Percentiles rank a stretch among this genome's conserved stretches.
Evolutionary conservation across 2,329 filamentous ascomycete genomes (phyloP).

Genomic region (Paraphaeosphaeria minitans): DNA sequence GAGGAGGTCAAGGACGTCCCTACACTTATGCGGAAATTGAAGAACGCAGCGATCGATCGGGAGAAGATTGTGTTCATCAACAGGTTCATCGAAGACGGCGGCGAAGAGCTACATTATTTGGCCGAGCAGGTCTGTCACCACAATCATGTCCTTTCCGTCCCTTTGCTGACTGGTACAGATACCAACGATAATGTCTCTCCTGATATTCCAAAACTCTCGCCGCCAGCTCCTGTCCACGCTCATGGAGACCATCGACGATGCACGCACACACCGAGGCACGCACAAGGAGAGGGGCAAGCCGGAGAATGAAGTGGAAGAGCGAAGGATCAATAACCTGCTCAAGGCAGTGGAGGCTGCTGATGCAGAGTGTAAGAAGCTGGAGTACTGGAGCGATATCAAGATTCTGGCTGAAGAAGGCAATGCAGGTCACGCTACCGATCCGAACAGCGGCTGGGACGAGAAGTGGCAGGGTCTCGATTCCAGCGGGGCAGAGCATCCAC

Average conservation of each 20-base stretch:
- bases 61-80: slow-evolving; percentile 87
- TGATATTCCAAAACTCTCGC: slow-evolving; percentile 88
- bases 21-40: slow-evolving; percentile 71
- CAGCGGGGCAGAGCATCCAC: slow-evolving; percentile 41
- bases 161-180: slow-evolving; percentile 33
- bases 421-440: slow-evolving; percentile 40
- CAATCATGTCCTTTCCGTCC: not conserved
- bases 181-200: slow-evolving; percentile 61
- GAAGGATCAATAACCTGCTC: slow-evolving; percentile 70
- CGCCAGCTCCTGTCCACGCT: slow-evolving; percentile 75
- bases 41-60: slow-evolving; percentile 77
- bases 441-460: slow-evolving; percentile 42
- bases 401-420: slow-evolving; percentile 48
- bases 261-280: slow-evolving; percentile 56
- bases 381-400: slow-evolving; percentile 81
- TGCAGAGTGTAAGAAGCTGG: slow-evolving; percentile 77
- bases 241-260: slow-evolving; percentile 60
- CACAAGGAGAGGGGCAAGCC: slow-evolving; percentile 49
- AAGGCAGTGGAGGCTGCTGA: slow-evolving; percentile 77
- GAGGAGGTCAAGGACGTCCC: slow-evolving; percentile 69
- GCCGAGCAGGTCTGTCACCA: slow-evolving; percentile 59
- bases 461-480: slow-evolving; percentile 47
- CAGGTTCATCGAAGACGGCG: slow-evolving; percentile 78
- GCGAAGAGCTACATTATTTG: slow-evolving; percentile 73
- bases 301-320: slow-evolving; percentile 54